Evolutionary conservation across 2,329 filamentous ascomycete genomes (phyloP).

Genomic region (Bipolaris oryzae): DNA sequence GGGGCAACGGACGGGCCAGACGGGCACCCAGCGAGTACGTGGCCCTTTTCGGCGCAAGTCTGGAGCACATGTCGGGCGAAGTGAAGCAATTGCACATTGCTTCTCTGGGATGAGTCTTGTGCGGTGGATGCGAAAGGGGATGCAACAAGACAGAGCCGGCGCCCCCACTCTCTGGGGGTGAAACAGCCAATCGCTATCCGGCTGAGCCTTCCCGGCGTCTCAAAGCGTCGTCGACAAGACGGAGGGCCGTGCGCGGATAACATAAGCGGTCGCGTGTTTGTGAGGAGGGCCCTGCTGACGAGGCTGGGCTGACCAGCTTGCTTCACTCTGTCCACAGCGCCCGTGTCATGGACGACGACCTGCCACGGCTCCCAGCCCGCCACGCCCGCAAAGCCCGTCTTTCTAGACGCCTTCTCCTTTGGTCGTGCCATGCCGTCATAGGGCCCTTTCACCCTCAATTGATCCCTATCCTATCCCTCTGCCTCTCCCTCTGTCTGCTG

Average conservation of each 20-base stretch:
- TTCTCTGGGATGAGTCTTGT: constrained; percentile 32
- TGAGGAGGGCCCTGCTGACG: constrained; percentile 20
- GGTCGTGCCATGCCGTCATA: constrained; percentile 19
- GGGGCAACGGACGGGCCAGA: constrained; percentile 38
- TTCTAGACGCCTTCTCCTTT: constrained; percentile 32
- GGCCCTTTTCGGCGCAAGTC: constrained; percentile 36
- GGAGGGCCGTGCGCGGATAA: constrained; percentile 30
- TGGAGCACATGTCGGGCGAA: constrained; percentile 35
- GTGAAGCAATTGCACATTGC: constrained; percentile 40
- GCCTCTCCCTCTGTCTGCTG: too few species aligned
- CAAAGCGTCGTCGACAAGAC: constrained; percentile 33
- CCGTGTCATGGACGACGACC: neutral
- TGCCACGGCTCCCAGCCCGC: constrained; percentile 6
- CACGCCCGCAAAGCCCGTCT: constrained; percentile 12
- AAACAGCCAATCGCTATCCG: constrained; percentile 36
- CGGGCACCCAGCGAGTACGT: constrained; percentile 41
- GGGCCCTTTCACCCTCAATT: constrained; percentile 12
- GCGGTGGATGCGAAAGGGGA: constrained; percentile 38
- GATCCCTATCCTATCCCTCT: too few species aligned
- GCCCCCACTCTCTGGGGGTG: constrained; percentile 27
- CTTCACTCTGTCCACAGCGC: constrained; percentile 27
- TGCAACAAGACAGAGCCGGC: constrained; percentile 30
- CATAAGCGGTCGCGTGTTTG: constrained; percentile 26
- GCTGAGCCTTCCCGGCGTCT: constrained; percentile 41
- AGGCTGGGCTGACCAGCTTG: constrained; percentile 18